These are phyloP conservation scores for Pseudocercospora pini-densiflorae DNA, from an alignment of 2,329 filamentous ascomycete species.

Conservation along the genomic window DNA sequence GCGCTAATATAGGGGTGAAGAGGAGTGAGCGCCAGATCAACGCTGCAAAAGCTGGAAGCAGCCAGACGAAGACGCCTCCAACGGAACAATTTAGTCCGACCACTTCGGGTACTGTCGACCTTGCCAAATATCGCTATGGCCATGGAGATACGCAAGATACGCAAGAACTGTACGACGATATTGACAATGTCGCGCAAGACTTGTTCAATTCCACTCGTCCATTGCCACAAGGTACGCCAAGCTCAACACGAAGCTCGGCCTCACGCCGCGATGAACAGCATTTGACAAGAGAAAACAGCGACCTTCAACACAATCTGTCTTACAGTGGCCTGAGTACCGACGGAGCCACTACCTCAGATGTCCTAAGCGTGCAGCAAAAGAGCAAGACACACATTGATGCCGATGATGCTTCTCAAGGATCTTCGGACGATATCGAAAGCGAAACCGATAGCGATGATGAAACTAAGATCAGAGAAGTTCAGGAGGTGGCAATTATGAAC, in stretches of 20 bases:
- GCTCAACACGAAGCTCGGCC: neutral
- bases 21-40: neutral
- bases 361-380: neutral
- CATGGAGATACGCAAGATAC: conserved; percentile 8
- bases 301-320: neutral
- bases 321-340: neutral
- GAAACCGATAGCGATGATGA: conserved; percentile 10
- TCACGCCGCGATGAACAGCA: neutral
- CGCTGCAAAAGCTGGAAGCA: neutral
- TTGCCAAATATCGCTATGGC: neutral
- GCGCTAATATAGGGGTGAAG: conserved; percentile 17
- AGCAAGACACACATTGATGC: neutral
- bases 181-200: conserved; percentile 24
- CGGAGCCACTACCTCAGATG: neutral
- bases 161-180: conserved; percentile 23
- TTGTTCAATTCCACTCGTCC: conserved; percentile 26
- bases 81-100: neutral
- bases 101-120: neutral
- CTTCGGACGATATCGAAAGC: neutral
- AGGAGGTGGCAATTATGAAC: neutral
- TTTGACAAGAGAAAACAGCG: conserved; percentile 1
- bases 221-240: conserved; percentile 30
- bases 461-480: neutral
- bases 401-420: neutral
- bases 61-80: neutral